A percentile compares a stretch with the other conserved stretches of the same genome.
These are phyloP conservation scores for Cryptosporidium parvum DNA, from an alignment of 169 alveolate species.

Conservation along the genomic window DNA sequence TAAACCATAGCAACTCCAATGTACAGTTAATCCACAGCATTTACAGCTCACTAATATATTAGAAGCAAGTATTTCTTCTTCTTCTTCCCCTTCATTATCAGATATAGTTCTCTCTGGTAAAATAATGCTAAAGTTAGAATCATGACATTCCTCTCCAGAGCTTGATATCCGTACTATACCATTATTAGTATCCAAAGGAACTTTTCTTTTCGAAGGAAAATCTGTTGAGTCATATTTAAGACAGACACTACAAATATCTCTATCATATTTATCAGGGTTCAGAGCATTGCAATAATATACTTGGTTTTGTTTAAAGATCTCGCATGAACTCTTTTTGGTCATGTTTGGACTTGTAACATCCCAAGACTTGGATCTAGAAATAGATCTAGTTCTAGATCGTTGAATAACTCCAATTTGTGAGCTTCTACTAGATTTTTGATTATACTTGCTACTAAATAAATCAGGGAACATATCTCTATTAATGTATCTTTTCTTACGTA, in stretches of 20 bases:
- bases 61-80: not conserved
- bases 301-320: slow-evolving; percentile 35
- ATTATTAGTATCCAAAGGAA: not conserved
- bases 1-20: slow-evolving; percentile 56
- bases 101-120: not conserved
- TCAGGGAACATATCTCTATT: slow-evolving; percentile 68
- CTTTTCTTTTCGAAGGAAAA: not conserved
- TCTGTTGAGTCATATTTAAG: slow-evolving; percentile 35
- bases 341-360: slow-evolving; percentile 11
- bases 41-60: slow-evolving; percentile 21
- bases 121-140: not conserved
- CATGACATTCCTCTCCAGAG: not conserved
- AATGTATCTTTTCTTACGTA: slow-evolving; percentile 39
- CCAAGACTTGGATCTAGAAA: slow-evolving; percentile 68
- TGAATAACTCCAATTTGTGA: slow-evolving; percentile 56
- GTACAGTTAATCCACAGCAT: slow-evolving; percentile 56
- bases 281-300: slow-evolving; percentile 23
- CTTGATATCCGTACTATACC: not conserved
- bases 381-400: slow-evolving; percentile 51
- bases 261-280: slow-evolving; percentile 30
- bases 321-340: slow-evolving; percentile 16
- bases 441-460: slow-evolving; percentile 29
- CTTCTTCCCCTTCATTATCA: not conserved
- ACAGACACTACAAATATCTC: slow-evolving; percentile 40
- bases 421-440: slow-evolving; percentile 30